Percentiles rank a stretch among this genome's conserved stretches.
phyloP scores from a whole-genome alignment of 1,139 yeast genomes.

The Sugiyamaella japonica region DNA sequence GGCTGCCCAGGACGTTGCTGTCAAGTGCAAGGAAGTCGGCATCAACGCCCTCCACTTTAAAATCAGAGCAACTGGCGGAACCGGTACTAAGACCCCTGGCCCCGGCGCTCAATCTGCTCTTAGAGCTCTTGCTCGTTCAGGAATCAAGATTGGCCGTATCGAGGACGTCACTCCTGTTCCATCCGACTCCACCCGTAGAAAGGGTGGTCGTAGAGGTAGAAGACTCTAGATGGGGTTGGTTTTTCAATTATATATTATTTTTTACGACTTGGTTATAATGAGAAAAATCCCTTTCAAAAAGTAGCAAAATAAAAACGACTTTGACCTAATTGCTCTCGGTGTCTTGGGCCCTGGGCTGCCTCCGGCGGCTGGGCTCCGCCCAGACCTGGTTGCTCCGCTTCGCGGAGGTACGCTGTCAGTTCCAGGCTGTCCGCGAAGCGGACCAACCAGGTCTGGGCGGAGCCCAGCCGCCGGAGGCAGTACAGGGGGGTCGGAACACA shows the following conservation, averaged over 20 bases:
- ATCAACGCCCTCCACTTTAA: conserved; percentile 99
- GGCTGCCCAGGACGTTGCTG: conserved; percentile 99
- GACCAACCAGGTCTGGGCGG: too few species aligned
- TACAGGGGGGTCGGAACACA: too few species aligned
- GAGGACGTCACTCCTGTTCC: conserved; percentile 99
- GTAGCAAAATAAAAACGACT: conserved; percentile 6
- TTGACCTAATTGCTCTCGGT: not conserved
- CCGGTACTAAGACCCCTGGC: conserved; percentile 99
- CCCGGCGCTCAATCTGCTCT: conserved; percentile 99
- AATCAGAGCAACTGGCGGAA: conserved; percentile 99
- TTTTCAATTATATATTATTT: conserved; percentile 9
- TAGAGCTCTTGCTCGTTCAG: conserved; percentile 99
- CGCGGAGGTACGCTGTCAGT: not conserved
- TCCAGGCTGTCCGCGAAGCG: too few species aligned
- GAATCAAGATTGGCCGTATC: conserved; percentile 99
- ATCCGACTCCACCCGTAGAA: conserved; percentile 99
- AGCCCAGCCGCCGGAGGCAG: too few species aligned
- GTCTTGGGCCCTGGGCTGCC: not conserved
- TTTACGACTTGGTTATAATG: conserved; percentile 16
- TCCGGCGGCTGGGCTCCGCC: not conserved
- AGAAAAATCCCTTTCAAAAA: conserved; percentile 1
- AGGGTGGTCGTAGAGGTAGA: conserved; percentile 99
- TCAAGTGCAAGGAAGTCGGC: conserved; percentile 99
- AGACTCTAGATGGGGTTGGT: conserved; percentile 59
- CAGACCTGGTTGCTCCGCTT: not conserved